These are phyloP conservation scores for Daldinia childiae DNA, from an alignment of 495 filamentous ascomycete species.

Conservation along the genomic window DNA sequence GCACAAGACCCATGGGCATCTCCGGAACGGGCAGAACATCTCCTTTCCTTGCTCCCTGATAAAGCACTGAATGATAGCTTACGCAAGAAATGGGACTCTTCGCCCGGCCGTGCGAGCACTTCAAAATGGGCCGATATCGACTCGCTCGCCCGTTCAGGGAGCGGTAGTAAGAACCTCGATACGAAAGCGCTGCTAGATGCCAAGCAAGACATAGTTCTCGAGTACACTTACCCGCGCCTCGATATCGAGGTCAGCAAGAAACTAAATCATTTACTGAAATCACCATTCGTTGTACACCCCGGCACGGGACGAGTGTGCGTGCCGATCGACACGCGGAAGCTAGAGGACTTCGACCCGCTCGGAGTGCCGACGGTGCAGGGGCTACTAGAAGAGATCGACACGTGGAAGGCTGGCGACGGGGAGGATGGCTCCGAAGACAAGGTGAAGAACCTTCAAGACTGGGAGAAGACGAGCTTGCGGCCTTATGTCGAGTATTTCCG, in stretches of 20 bases:
- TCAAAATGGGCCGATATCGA: conserved; percentile 96
- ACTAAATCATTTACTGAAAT: conserved; percentile 95
- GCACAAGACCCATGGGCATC: conserved; percentile 87
- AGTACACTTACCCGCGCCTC: conserved; percentile 97
- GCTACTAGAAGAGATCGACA: conserved; percentile 82
- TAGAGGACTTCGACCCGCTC: conserved; percentile 86
- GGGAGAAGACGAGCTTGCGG: conserved; percentile 95
- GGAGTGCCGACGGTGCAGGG: conserved; percentile 85
- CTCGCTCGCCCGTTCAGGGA: conserved; percentile 74
- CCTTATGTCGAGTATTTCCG: conserved; percentile 92
- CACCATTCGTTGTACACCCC: conserved; percentile 94
- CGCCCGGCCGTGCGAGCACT: conserved; percentile 74
- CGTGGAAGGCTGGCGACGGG: conserved; percentile 58
- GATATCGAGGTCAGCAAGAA: conserved; percentile 97
- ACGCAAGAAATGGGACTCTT: conserved; percentile 88
- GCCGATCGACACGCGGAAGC: conserved; percentile 76
- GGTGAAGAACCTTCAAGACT: conserved; percentile 71
- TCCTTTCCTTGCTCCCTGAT: conserved; percentile 84
- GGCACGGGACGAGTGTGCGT: conserved; percentile 95
- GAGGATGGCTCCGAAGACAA: conserved; percentile 46
- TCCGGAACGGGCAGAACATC: conserved; percentile 70
- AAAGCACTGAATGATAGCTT: conserved; percentile 75
- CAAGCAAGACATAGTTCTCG: conserved; percentile 92
- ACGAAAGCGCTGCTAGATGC: conserved; percentile 76
- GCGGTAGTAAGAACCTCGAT: conserved; percentile 70